Base-by-base conservation (phyloP, 179 eudicot species). In the Silene noctiflora region DNA sequence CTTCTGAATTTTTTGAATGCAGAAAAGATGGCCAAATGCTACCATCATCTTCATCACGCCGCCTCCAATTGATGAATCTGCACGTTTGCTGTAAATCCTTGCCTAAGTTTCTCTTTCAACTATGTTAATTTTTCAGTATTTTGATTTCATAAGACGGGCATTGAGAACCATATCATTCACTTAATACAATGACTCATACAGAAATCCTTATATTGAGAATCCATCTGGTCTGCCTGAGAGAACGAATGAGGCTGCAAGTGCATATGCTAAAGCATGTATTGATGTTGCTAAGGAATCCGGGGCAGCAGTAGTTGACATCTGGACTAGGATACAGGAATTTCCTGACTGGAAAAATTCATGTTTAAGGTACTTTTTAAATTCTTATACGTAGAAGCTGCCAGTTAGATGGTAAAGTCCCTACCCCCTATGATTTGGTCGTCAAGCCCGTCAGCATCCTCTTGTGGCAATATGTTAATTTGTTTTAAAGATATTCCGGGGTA, bases 11-110 rank as follows among this genome's bases (percentile, higher is more conserved):
- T 59, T 59, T 74, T 68, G 48, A 31, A 27, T 76, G 72, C 87
- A 89, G 97, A 82, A 86, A 62, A 85, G 84, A 58, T 93, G 97
- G 95, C 89, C 87, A 20, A 51, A 66, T 3, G 71, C 89, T 72
- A 71, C 46, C 39, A 67, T 91, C 53, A 67, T 91, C 79, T 85
- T 90, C 69, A 83, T 90, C 70, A 87, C 97, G 67, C 95, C 97
- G 44, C 98, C 97, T 48, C 98, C 98, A 68, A 88, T 93, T 48
- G 95, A 93, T 73, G 98, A 93, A 89, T 86, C 72, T 69, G 87
- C 78, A 20, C 97, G 97, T 44, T 79, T 90, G 60, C 44, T 74
- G 98, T 91, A 83, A 80, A 78, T 25, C 75, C 71, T 59, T 29
- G 53, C 65, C 17, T 33, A 17, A 11, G 29, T 17, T 67, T 73